These are phyloP conservation scores for Trichoderma sp. DNA, from an alignment of 2,329 filamentous ascomycete genomes.

Conservation along the genomic window DNA sequence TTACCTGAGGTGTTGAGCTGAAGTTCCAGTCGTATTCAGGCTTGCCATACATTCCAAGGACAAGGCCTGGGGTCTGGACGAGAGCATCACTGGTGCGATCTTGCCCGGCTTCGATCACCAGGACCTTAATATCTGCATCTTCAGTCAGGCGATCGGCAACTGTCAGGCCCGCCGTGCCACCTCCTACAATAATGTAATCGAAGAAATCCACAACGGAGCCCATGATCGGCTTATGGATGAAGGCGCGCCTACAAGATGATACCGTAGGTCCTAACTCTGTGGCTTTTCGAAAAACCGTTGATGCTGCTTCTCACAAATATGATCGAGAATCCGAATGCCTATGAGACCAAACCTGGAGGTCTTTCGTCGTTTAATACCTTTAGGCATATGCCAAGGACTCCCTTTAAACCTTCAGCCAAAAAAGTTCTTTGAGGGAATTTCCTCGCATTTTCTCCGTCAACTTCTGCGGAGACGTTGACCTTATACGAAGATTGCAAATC, in stretches of 20 bases:
- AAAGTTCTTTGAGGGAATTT: neutral
- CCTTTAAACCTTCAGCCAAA: neutral
- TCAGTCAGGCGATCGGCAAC: slow-evolving; percentile 32
- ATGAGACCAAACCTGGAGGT: neutral
- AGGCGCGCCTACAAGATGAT: neutral
- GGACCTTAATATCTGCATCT: slow-evolving; percentile 26
- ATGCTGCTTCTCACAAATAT: neutral
- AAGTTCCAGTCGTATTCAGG: slow-evolving; percentile 28
- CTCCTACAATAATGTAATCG: slow-evolving; percentile 32
- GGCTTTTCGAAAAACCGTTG: neutral
- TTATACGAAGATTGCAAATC: neutral
- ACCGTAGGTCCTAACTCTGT: neutral
- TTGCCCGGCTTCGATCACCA: slow-evolving; percentile 32
- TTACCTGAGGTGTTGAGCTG: slow-evolving; percentile 27
- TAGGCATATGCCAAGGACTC: neutral
- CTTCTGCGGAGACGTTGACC: neutral
- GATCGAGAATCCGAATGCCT: neutral
- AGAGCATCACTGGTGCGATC: slow-evolving; percentile 24
- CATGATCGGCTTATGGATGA: neutral
- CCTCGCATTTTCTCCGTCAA: neutral
- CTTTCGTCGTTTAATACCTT: neutral
- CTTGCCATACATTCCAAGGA: slow-evolving; percentile 27
- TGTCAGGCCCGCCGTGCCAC: slow-evolving; percentile 33
- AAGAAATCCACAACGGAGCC: slow-evolving; percentile 5
- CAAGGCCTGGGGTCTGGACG: slow-evolving; percentile 25